Conservation (phyloP, 352 stramenopile species). For the Globisporangium rhizosaccharum region DNA sequence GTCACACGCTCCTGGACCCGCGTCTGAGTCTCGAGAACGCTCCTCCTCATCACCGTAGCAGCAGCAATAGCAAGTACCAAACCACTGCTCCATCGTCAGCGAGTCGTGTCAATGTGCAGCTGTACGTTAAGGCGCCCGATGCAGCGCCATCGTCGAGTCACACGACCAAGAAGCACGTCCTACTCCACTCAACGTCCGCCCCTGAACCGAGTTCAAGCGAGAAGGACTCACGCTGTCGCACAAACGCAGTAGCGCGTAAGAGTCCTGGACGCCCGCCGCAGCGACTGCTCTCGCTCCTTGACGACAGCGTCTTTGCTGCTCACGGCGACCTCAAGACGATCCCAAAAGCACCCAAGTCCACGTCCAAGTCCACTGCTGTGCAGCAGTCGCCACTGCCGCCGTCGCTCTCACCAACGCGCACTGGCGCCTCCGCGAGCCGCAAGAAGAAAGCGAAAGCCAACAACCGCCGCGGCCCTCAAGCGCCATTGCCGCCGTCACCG, state of each 20-base stretch:
- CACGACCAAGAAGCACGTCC: slow-evolving; percentile 2
- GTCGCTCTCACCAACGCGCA: not conserved
- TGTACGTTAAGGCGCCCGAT: slow-evolving; percentile 15
- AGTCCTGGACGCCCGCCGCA: slow-evolving; percentile 11
- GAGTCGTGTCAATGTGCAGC: slow-evolving; percentile 1
- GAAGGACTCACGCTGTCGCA: not conserved
- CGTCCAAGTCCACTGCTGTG: not conserved
- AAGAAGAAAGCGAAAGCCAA: slow-evolving; percentile 24
- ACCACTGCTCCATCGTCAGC: not conserved
- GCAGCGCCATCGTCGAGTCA: slow-evolving; percentile 8
- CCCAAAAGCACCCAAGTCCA: not conserved
- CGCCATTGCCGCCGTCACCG: not conserved
- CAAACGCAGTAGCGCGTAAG: slow-evolving; percentile 9
- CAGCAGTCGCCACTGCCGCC: not conserved
- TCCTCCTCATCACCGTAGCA: not conserved
- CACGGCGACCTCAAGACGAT: not conserved
- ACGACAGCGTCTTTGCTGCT: slow-evolving; percentile 15
- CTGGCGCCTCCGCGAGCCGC: slow-evolving; percentile 14
- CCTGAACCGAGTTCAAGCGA: not conserved
- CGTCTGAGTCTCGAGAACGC: slow-evolving; percentile 9
- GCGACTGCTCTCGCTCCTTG: slow-evolving; percentile 23
- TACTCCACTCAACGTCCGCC: slow-evolving; percentile 2
- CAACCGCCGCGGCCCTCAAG: not conserved
- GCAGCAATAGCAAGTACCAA: slow-evolving; percentile 1
- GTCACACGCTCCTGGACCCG: slow-evolving; percentile 14